Evolutionary conservation across 768 basidiomycete species (phyloP).

Genomic region (Boletus reticuloceps): DNA sequence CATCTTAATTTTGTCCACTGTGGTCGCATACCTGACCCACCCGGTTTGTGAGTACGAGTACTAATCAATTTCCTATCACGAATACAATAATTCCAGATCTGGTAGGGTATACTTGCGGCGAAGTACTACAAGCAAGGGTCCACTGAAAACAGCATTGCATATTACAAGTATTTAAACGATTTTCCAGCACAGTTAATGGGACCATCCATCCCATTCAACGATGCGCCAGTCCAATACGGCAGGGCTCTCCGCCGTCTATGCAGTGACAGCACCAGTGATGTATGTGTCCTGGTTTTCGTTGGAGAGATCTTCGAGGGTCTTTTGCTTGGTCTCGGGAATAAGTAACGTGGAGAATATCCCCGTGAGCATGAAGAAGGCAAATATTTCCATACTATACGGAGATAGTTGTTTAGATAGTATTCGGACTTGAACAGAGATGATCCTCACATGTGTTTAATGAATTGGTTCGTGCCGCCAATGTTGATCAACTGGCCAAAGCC

Average conservation of each 20-base stretch:
- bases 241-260: slow-evolving; percentile 3
- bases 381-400: slow-evolving; percentile 60
- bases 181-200: background rate
- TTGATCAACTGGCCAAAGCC: slow-evolving; percentile 69
- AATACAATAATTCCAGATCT: background rate
- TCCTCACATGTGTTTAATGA: slow-evolving; percentile 68
- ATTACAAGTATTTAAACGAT: slow-evolving; percentile 5
- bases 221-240: background rate
- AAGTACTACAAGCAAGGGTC: background rate
- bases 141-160: background rate
- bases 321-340: slow-evolving; percentile 73
- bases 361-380: slow-evolving; percentile 85
- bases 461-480: slow-evolving; percentile 61
- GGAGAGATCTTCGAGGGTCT: slow-evolving; percentile 67
- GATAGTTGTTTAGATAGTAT: background rate
- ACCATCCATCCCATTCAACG: background rate
- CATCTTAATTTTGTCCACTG: background rate
- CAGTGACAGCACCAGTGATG: slow-evolving; percentile 30
- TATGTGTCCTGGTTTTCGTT: slow-evolving; percentile 68
- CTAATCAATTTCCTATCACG: background rate
- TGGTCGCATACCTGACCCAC: too few relatives aligned
- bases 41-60: background rate
- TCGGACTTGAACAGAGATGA: background rate
- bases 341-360: slow-evolving; percentile 80
- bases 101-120: background rate